phyloP scores from a whole-genome alignment of 2,329 filamentous ascomycete genomes.

The Pseudogymnoascus sp. region DNA sequence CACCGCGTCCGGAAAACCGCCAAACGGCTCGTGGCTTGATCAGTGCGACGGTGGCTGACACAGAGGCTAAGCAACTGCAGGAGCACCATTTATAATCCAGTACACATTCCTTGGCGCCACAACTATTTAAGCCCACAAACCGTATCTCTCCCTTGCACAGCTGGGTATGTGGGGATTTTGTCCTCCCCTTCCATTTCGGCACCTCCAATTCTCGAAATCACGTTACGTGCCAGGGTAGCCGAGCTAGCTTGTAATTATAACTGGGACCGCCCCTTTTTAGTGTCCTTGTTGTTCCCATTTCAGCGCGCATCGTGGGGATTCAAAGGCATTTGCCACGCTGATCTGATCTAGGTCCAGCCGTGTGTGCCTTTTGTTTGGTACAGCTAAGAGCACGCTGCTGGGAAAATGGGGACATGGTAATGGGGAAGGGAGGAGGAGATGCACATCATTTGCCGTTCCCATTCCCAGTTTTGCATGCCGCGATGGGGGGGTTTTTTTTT shows the following conservation, averaged over 20 bases:
- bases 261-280: neutral
- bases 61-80: neutral
- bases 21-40: neutral
- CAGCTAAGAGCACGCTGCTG: neutral
- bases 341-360: neutral
- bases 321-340: neutral
- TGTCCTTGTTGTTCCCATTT: neutral
- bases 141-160: neutral
- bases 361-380: neutral
- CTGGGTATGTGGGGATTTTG: neutral
- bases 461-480: neutral
- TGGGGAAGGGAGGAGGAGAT: neutral
- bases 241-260: conserved; percentile 5
- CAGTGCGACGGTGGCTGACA: conserved; percentile 5
- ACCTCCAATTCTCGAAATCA: neutral
- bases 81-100: neutral
- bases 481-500: neutral
- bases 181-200: neutral
- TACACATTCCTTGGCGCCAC: neutral
- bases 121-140: neutral
- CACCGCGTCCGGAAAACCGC: neutral
- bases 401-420: neutral
- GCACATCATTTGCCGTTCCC: conserved; percentile 5
- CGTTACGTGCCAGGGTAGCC: neutral
- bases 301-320: conserved; percentile 1